These are phyloP conservation scores for Zygosaccharomyces pseudobailii DNA, from an alignment of 1,139 yeast species.

Conservation along the genomic window DNA sequence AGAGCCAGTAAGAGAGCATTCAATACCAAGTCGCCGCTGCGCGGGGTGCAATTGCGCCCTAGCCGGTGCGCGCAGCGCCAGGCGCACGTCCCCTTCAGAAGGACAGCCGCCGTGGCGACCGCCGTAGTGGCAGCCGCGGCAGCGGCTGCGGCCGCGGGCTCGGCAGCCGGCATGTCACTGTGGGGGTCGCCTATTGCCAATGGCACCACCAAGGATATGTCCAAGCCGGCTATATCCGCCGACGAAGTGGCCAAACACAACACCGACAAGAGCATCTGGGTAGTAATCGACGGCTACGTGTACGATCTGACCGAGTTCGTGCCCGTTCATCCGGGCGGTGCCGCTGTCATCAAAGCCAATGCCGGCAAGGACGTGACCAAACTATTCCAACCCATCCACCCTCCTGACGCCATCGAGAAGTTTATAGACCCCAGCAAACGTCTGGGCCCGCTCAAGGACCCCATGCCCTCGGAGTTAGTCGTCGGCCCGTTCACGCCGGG, in stretches of 20 bases:
- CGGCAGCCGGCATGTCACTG: constrained; percentile 1
- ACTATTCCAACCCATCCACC: constrained; percentile 82
- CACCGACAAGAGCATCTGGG: constrained; percentile 77
- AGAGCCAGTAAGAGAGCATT: not conserved
- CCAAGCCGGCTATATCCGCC: constrained; percentile 31
- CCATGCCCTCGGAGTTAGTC: constrained; percentile 27
- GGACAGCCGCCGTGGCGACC: not conserved
- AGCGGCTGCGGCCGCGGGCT: not conserved
- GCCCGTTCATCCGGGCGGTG: constrained; percentile 87
- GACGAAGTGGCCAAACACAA: constrained; percentile 55
- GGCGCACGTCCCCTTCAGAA: not conserved
- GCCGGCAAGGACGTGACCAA: constrained; percentile 93
- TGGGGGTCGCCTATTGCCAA: constrained; percentile 8
- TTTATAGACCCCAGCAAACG: constrained; percentile 43
- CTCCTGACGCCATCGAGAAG: constrained; percentile 66
- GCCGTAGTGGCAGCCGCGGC: not conserved
- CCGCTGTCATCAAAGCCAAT: constrained; percentile 59
- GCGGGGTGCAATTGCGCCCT: not conserved
- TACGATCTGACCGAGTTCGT: constrained; percentile 79
- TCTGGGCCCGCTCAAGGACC: constrained; percentile 40
- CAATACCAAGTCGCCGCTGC: not conserved
- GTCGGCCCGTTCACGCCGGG: constrained; percentile 34
- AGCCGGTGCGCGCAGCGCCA: not conserved
- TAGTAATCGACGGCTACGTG: constrained; percentile 76
- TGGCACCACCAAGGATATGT: constrained; percentile 15